Evolutionary conservation across 106 monocot genomes (phyloP), one percentile per base, ranked within the genome.

Genomic region (Dendrobium officinale): DNA sequence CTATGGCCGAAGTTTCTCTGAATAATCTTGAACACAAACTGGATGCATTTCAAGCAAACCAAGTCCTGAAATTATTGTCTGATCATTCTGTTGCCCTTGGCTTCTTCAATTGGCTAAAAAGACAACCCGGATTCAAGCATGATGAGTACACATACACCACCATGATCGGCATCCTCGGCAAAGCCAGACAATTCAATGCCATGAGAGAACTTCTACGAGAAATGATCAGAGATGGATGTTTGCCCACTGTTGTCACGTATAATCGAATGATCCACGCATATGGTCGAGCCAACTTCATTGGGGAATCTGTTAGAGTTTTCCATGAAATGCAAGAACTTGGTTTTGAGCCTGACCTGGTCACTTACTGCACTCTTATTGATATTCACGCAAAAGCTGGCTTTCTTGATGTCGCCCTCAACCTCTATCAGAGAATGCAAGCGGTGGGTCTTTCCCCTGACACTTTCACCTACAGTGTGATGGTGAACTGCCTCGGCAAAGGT

Each of bases 401-500:
- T 55, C 81, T 98, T 24, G 84, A 98, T 4, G 74, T 87, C 77
- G 91, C 98, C 1, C 85, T 95, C 75, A 81, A 88, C 73, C 88
- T 95, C 78, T 98, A 98, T 77, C 80, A 51, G 11, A 89, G 59
- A 56, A 98, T 98, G 94, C 80, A 91, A 70, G 73, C 83, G 44
- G 87, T 84, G 15, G 95, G 98, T 19, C 92, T 98, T 8, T 91
- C 87, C 41, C 92, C 94, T 7, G 98, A 98, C 70, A 98, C 98
- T 43, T 98, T 98, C 81, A 98, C 98, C 2, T 98, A 98, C 81
- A 95, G 98, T 85, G 92, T 87, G 42, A 98, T 98, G 98, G 92
- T 98, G 49, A 92, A 98, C 72, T 95, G 98, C 81, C 92, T 98
- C 26, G 95, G 98, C 18, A 98, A 98, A 85, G 89, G 86, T 41